Base-by-base conservation (phyloP, 192 early-diverging fungal genomes). In the Podila epicladia region DNA sequence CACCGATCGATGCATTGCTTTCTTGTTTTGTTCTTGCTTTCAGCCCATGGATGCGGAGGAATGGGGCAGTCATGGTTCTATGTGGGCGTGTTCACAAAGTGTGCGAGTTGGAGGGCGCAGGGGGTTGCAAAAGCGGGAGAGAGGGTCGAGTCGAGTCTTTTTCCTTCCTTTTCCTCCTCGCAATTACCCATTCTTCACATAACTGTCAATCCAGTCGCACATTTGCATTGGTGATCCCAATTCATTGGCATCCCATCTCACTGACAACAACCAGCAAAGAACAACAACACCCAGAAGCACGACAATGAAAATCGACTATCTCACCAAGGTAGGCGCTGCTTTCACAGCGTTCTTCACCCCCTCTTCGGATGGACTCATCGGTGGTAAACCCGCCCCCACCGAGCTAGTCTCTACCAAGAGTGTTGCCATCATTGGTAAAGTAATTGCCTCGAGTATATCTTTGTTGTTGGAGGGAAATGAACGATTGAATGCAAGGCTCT, bases 361-460 rank as follows among this genome's bases (percentile, higher is more conserved):
- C n/a, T 20, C 70, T 1, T 53, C 58, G 15, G 66, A 64, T 38
- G 59, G 64, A 15, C 70, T 60, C 20, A 53, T 64, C 8, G 58
- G 64, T 20, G 71, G 65, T 1, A 3, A 51, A 9, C 17, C 53
- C 5, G 5, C 65, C 5, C 35, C 55, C 37, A 64, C 22, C n/a
- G 77, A 80, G 31, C 67, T 80, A 4, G 65, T 22, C 3, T 67
- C 62, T 31, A 33, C 59, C 71, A 86, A 83, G 64, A 61, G 70
- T 22, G 82, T 86, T 12, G 85, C 85, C 60, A 86, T 86, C 77
- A 86, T 86, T 29, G 85, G 85, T 86, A 82, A 33, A 51, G 35
- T 37, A 29, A 5, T n/a, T 4, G 12, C 22, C 41, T 8, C 1
- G 3, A 12, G 2, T 15, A 8, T 38, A 12, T 5, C n/a, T 26